Evolutionary conservation across 805 yeast species (phyloP), one percentile per base, ranked within the genome.

Genomic region (Suhomyces emberorum): DNA sequence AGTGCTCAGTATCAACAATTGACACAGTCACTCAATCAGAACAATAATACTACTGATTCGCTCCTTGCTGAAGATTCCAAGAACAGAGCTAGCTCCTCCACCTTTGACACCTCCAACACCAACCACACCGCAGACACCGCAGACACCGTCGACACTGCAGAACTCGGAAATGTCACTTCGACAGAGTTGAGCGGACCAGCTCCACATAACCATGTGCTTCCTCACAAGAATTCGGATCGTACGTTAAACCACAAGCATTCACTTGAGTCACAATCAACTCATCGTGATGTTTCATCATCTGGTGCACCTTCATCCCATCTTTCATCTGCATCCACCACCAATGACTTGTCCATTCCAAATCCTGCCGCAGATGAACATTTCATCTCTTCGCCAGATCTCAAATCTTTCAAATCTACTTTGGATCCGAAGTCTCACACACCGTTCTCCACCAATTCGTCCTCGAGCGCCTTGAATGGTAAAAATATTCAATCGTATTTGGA

Each of bases 351-450:
- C 14, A 7, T 20, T 9, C 7, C 7, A 7, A 15, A n/a, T 8
- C 15, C 15, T 18, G 11, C 28, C 26, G 6, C 8, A 6, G 26
- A 23, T n/a, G 12, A 11, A 11, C 22, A 31, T 3, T 25, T 33
- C 17, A 22, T 37, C 25, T 32, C 37, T 12, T 27, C 42, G 16
- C 42, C 42, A 15, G 42, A 38, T 17, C 35, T 30, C 51, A 42
- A 41, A 8, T 32, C 30, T 23, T 55, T 42, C 33, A 50, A 61
- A 34, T 56, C 64, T 25, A 69, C 74, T 2, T 56, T 73, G 55
- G 78, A 74, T 47, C 78, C 78, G 3, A 74, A 72, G 0, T 15
- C 17, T 9, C 18, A 28, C 20, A 21, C 27, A 11, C 6, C 26
- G 9, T 11, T 23, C 12, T 23, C 26, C 14, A 14, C 26, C 6